phyloP scores from a whole-genome alignment of 768 basidiomycete species.

The Tremella fuciformis region DNA sequence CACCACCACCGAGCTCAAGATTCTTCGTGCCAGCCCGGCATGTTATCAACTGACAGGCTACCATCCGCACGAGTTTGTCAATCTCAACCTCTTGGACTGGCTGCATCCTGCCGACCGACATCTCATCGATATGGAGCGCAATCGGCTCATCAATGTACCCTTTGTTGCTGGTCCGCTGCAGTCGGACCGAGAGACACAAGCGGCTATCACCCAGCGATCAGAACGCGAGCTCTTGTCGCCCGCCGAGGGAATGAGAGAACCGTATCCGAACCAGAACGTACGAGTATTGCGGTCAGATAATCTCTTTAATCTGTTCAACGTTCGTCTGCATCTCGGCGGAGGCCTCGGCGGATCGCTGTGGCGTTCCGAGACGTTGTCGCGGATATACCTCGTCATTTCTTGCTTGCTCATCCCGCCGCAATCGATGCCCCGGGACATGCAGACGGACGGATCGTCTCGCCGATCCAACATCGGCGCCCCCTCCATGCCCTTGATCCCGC shows the following conservation, averaged over 20 bases:
- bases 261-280: slow-evolving; percentile 44
- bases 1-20: slow-evolving; percentile 41
- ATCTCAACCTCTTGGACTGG: slow-evolving; percentile 33
- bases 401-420: slow-evolving; percentile 23
- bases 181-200: slow-evolving; percentile 28
- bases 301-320: slow-evolving; percentile 35
- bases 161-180: slow-evolving; percentile 21
- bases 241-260: slow-evolving; percentile 45
- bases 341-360: slow-evolving; percentile 39
- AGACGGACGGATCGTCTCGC: not conserved
- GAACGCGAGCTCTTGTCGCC: slow-evolving; percentile 37
- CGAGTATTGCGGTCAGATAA: slow-evolving; percentile 31
- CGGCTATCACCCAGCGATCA: slow-evolving; percentile 24
- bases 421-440: not conserved
- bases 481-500: slow-evolving; percentile 1
- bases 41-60: slow-evolving; percentile 38
- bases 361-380: slow-evolving; percentile 26
- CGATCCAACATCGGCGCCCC: not conserved
- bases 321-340: slow-evolving; percentile 42
- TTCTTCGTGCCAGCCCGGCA: slow-evolving; percentile 28
- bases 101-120: slow-evolving; percentile 38
- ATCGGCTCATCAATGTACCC: slow-evolving; percentile 24
- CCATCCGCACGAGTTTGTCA: slow-evolving; percentile 40
- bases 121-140: slow-evolving; percentile 29
- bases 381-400: slow-evolving; percentile 32